phyloP scores from a whole-genome alignment of 805 yeast species.

The Saccharomycopsis olivae region DNA sequence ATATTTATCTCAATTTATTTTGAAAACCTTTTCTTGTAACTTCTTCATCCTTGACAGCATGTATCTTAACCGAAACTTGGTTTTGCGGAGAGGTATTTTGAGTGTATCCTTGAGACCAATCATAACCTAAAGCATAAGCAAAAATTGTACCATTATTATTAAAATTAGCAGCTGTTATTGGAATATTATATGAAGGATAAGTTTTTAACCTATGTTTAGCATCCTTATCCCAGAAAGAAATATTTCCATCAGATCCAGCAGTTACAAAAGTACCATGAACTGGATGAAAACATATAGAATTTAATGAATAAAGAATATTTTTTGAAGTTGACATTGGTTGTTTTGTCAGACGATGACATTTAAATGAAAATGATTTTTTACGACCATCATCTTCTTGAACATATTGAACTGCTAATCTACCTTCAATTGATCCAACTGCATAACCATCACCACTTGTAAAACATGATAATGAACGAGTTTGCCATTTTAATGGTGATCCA shows the following conservation, averaged over 20 bases:
- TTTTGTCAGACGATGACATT: slow-evolving; percentile 55
- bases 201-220: slow-evolving; percentile 79
- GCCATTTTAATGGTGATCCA: slow-evolving; percentile 78
- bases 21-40: slow-evolving; percentile 27
- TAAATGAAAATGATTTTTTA: slow-evolving; percentile 73
- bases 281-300: slow-evolving; percentile 77
- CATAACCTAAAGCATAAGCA: slow-evolving; percentile 89
- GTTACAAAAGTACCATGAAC: slow-evolving; percentile 84
- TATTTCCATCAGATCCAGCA: slow-evolving; percentile 90
- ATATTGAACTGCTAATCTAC: slow-evolving; percentile 90
- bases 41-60: slow-evolving; percentile 79
- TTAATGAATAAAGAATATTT: slow-evolving; percentile 65
- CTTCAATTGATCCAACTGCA: slow-evolving; percentile 90
- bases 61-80: slow-evolving; percentile 70
- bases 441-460: slow-evolving; percentile 89
- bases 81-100: slow-evolving; percentile 66
- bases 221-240: slow-evolving; percentile 94
- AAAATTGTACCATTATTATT: slow-evolving; percentile 74
- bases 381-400: slow-evolving; percentile 78
- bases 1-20: too few species aligned
- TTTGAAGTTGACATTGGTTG: slow-evolving; percentile 31
- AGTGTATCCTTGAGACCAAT: slow-evolving; percentile 89
- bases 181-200: slow-evolving; percentile 53
- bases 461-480: slow-evolving; percentile 74
- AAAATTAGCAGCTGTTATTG: slow-evolving; percentile 71